phyloP scores from a whole-genome alignment of 805 yeast species.

The Teunomyces stri region DNA sequence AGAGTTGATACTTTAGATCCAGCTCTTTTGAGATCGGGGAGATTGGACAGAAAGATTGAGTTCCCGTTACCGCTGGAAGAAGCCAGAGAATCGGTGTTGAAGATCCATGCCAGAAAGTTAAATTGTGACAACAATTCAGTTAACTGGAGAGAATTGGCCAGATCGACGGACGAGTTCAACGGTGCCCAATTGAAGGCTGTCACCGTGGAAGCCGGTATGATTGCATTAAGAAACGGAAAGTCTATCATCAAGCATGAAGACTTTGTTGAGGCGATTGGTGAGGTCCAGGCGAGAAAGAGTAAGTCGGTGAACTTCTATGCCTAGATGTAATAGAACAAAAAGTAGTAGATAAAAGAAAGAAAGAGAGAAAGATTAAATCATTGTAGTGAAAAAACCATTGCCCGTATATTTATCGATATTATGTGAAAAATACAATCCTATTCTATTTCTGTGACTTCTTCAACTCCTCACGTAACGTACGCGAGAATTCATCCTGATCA shows the following conservation, averaged over 20 bases:
- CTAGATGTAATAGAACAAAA: conserved; percentile 28
- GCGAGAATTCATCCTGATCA: conserved; percentile 84
- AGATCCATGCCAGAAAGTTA: conserved; percentile 96
- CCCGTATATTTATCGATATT: background rate
- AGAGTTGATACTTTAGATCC: conserved; percentile 99
- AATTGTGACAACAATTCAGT: conserved; percentile 81
- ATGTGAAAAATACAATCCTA: background rate
- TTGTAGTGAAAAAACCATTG: background rate
- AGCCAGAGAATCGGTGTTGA: conserved; percentile 93
- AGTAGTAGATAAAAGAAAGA: background rate
- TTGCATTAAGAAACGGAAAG: conserved; percentile 94
- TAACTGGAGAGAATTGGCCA: conserved; percentile 97
- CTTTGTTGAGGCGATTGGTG: conserved; percentile 96
- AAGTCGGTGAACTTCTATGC: conserved; percentile 97
- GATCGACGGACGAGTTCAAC: conserved; percentile 97
- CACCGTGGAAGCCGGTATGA: conserved; percentile 99
- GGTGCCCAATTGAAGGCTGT: conserved; percentile 99
- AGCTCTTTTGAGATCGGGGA: conserved; percentile 96
- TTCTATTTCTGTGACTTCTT: conserved; percentile 13
- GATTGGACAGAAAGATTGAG: conserved; percentile 97
- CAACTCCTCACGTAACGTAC: conserved; percentile 56
- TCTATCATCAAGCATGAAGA: conserved; percentile 92
- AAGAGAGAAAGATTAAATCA: background rate
- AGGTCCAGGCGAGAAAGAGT: conserved; percentile 95
- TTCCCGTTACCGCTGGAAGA: conserved; percentile 98